Evolutionary conservation across 352 stramenopile genomes (phyloP), one percentile per base, ranked within the genome.

Genomic region (Phytopythium montanum): DNA sequence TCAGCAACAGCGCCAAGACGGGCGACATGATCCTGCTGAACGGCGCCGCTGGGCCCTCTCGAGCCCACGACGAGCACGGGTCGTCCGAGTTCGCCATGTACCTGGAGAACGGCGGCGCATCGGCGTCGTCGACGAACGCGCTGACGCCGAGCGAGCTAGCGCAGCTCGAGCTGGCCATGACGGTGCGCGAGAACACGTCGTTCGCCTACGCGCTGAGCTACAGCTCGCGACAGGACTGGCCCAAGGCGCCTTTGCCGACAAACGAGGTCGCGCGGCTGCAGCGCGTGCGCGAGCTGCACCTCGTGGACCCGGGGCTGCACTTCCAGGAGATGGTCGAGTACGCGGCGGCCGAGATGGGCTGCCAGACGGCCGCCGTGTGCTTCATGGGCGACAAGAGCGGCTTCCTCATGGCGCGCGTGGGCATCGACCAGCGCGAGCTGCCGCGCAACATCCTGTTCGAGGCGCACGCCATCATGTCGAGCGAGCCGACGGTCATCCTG

Each of bases 241-340:
- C 85, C 3, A 89, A 91, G 64, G 83, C 85, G 6, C 85, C 85
- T 2, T 46, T 94, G 52, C 85, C 85, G 7, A 56, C 70, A 48
- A 82, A 93, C 55, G 85, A 94, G 54, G 59, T 65, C 0, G 63
- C 71, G 8, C 79, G 85, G 5, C 79, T 94, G 19, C 68, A 77
- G 58, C 90, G 88, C 46, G 85, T 94, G 36, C 79, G 83, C 21
- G 69, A 81, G 55, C 59, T 94, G n/a, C 80, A 90, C 59, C 56
- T 94, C 25, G 79, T 79, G 14, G 85, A 94, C 65, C 83, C 83
- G 1, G 78, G 83, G 2, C 70, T 83, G 60, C 85, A 93, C 56
- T 94, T 94, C 64, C 85, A 94, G 58, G 85, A 94, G 56, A 93
- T 94, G 79, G 90, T 84, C 54, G 85, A 94, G 61, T 92, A 91